These are phyloP conservation scores for Triticum aestivum DNA, from an alignment of 176 grass and related monocot genomes.

Conservation along the genomic window IWGSC_CS_RefSeq_v2.1 NC_057802.1:310880622-310881121, in stretches of 20 bases:
- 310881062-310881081: background rate
- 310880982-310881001: constrained; percentile 72
- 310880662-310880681: constrained; percentile 43
- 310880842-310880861: constrained; percentile 27
- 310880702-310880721: constrained; percentile 28
- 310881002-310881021: constrained; percentile 34
- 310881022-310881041: background rate
- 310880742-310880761: constrained; percentile 43
- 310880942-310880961: constrained; percentile 66
- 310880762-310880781: constrained; percentile 45
- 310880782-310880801: constrained; percentile 52
- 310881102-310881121: no score
- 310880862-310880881: constrained; percentile 25
- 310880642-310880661: constrained; percentile 27
- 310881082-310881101: background rate
- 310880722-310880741: constrained; percentile 37
- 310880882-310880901: constrained; percentile 47
- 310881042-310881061: background rate
- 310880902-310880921: constrained; percentile 56
- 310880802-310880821: constrained; percentile 25
- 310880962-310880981: constrained; percentile 79
- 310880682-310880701: constrained; percentile 5
- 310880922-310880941: constrained; percentile 74
- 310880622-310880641: constrained; percentile 8
- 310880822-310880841: background rate